phyloP scores from a whole-genome alignment of 495 filamentous ascomycete species.

The Aspergillus olivimuriae region DNA sequence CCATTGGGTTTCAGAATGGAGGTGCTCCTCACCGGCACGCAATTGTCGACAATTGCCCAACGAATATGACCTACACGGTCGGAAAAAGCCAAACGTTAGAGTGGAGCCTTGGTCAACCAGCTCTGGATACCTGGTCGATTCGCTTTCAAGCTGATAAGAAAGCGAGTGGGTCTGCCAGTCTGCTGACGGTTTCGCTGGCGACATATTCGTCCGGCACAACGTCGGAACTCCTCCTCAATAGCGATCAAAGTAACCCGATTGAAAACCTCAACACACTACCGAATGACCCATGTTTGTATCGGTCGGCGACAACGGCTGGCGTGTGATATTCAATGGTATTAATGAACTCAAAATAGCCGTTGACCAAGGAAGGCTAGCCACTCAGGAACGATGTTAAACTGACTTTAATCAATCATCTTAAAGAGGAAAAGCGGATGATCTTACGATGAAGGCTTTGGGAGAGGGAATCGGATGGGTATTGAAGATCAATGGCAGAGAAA shows the following conservation, averaged over 20 bases:
- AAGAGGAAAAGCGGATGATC: too few relatives aligned
- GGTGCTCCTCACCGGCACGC: conserved; percentile 28
- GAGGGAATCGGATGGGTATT: too few relatives aligned
- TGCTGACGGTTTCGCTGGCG: conserved; percentile 23
- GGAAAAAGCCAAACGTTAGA: conserved; percentile 19
- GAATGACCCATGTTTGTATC: conserved; percentile 25
- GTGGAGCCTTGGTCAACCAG: conserved; percentile 34
- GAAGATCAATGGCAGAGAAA: too few relatives aligned
- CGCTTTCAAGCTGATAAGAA: conserved; percentile 12
- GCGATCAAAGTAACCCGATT: conserved; percentile 3
- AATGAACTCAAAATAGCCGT: too few relatives aligned
- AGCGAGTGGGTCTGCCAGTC: background rate
- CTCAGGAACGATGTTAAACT: too few relatives aligned
- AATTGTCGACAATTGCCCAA: conserved; percentile 25
- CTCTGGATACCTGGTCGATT: conserved; percentile 29
- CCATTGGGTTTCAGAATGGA: conserved; percentile 29
- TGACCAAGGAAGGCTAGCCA: too few relatives aligned
- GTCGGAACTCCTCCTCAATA: conserved; percentile 18
- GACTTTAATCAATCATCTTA: too few relatives aligned
- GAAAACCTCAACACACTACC: conserved; percentile 14
- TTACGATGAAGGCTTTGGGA: too few relatives aligned
- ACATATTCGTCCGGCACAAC: conserved; percentile 21
- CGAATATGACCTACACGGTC: conserved; percentile 25
- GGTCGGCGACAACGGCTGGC: conserved; percentile 25
- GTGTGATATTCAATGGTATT: too few relatives aligned